Evolutionary conservation across 441 rosid genomes (phyloP), one percentile per base, ranked within the genome.

Genomic region (Jatropha multifida): DNA sequence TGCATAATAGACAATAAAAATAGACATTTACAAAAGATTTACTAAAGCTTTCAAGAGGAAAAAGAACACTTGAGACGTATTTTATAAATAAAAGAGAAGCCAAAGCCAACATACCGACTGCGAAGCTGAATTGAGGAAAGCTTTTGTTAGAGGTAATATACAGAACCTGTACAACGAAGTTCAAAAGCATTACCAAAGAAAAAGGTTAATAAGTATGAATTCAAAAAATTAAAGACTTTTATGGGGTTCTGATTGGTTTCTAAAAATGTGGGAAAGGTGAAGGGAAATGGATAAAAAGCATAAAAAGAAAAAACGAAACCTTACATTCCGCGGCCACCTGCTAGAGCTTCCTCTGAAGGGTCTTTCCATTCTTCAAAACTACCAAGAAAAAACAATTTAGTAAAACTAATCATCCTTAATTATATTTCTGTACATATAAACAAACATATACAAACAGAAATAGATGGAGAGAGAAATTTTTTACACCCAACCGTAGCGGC

Each of bases 301-400:
- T 1, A 32, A 32, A 32, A 32, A 32, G 32, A 32, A 32, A 32
- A 32, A 52, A 52, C 5, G 0, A 1, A 23, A 18, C 69, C 83
- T 80, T 56, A 89, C 93, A 89, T 89, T 82, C 90, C 93, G 37
- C 90, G 79, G 73, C 93, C 93, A 52, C 90, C 93, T 48, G 88
- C 83, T 27, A 89, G 83, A 78, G 89, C 89, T 86, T 85, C 93
- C 41, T 86, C 85, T 7, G 87, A 83, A 20, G 90, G 93, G 71
- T 89, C 84, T 69, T 80, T 89, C 93, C 93, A 87, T 46, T 86
- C 90, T 64, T 89, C 90, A 69, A 83, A 74, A 72, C 92, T 89
- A 72, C 26, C 20, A 41, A 55, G n/a, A 23, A 58, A 46, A 4
- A 41, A 17, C 13, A 61, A 51, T 58, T 72, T 42, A 48, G 42